Percentiles rank a stretch among this genome's conserved stretches.
Conservation (phyloP, 495 filamentous ascomycete genomes). For the Letharia lupina region DNA sequence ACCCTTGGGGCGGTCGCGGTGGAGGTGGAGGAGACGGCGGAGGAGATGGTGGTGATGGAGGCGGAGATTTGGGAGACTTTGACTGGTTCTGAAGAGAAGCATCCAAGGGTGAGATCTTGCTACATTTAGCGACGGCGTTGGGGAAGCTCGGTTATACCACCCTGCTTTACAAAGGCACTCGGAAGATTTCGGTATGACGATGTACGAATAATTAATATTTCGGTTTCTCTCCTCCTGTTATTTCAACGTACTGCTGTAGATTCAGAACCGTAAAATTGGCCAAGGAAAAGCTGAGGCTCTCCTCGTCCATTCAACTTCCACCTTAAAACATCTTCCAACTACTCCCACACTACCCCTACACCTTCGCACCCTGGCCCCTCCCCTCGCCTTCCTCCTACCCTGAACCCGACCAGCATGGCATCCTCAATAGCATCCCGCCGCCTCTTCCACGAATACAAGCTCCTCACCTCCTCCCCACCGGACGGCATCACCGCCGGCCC, state of each 20-base stretch:
- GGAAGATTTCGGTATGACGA: not conserved
- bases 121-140: slow-evolving; percentile 3
- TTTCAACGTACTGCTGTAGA: not conserved
- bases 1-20: slow-evolving; percentile 33
- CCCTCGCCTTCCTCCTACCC: not conserved
- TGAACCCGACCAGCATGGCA: slow-evolving; percentile 26
- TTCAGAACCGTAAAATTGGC: not conserved
- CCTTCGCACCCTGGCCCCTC: too few relatives aligned
- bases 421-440: slow-evolving; percentile 68
- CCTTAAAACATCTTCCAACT: not conserved
- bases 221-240: not conserved
- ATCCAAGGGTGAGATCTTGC: not conserved
- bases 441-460: slow-evolving; percentile 94
- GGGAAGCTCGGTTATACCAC: not conserved
- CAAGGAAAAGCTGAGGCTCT: not conserved
- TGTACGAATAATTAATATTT: not conserved
- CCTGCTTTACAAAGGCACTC: not conserved
- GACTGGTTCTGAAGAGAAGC: not conserved
- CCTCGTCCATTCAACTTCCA: not conserved
- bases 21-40: slow-evolving; percentile 24
- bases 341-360: not conserved
- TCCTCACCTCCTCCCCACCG: slow-evolving; percentile 71
- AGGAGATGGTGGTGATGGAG: slow-evolving; percentile 29
- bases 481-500: slow-evolving; percentile 95
- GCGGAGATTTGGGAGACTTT: slow-evolving; percentile 4